These are phyloP conservation scores for Lathyrus aphaca DNA, from an alignment of 306 rosid species.

Conservation along the genomic window DNA sequence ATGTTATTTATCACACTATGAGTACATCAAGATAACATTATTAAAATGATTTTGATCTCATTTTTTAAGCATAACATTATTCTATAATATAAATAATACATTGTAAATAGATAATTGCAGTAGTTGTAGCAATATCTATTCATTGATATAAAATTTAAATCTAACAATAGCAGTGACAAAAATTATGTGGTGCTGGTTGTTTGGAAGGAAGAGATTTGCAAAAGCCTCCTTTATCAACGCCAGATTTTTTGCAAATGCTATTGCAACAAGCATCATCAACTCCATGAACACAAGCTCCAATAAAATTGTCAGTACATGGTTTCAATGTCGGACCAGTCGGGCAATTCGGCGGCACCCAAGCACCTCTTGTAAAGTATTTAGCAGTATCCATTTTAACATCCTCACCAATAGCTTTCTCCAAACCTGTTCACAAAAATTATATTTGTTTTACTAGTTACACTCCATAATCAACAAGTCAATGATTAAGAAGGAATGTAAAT, in stretches of 20 bases:
- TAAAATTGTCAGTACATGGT: not conserved
- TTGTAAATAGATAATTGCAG: too few species aligned
- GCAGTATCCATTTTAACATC: not conserved
- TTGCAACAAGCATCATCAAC: not conserved
- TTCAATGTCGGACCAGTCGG: not conserved
- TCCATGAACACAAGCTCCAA: not conserved
- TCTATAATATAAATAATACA: too few species aligned
- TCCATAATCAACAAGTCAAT: not conserved
- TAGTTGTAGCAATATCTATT: not conserved
- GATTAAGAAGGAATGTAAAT: not conserved
- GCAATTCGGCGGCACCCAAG: not conserved
- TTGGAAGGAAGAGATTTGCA: not conserved
- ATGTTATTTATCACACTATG: too few species aligned
- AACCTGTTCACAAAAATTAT: not conserved
- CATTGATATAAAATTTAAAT: not conserved
- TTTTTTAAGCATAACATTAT: too few species aligned
- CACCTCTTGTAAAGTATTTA: not conserved
- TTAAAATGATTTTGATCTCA: too few species aligned
- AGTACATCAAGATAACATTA: too few species aligned
- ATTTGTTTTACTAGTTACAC: not conserved
- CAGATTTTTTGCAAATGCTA: not conserved
- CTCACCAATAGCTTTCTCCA: not conserved
- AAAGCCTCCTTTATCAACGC: not conserved
- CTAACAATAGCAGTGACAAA: not conserved
- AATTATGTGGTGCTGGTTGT: not conserved